Conservation (phyloP, 2,329 filamentous ascomycete genomes). For the Hypoxylon sp. region DNA sequence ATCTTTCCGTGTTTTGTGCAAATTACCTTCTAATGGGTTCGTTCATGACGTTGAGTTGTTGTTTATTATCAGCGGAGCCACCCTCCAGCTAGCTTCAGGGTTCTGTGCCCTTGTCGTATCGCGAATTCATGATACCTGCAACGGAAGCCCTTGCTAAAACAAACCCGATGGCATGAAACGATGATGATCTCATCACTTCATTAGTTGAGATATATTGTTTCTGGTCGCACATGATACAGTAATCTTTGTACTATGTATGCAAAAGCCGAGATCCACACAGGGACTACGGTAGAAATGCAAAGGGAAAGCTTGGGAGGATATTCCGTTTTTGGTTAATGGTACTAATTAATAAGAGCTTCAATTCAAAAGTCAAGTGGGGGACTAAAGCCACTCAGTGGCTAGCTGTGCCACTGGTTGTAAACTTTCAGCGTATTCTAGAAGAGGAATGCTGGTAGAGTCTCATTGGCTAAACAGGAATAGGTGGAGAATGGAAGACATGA, state of each 20-base stretch:
- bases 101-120: constrained; percentile 28
- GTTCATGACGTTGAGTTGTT: constrained; percentile 9
- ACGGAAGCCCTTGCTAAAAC: constrained; percentile 1
- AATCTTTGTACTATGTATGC: constrained; percentile 24
- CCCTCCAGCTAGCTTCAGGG: constrained; percentile 8
- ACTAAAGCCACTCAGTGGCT: constrained; percentile 30
- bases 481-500: constrained; percentile 22
- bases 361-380: constrained; percentile 23
- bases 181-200: constrained; percentile 36
- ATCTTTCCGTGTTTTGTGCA: constrained; percentile 21
- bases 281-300: constrained; percentile 5
- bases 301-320: constrained; percentile 2
- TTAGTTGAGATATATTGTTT: constrained; percentile 22
- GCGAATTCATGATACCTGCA: background rate
- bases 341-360: constrained; percentile 10
- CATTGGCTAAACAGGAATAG: constrained; percentile 27
- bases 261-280: constrained; percentile 31
- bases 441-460: constrained; percentile 23
- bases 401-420: constrained; percentile 9
- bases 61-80: constrained; percentile 14
- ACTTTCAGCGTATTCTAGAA: constrained; percentile 40
- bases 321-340: constrained; percentile 31
- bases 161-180: constrained; percentile 23
- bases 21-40: constrained; percentile 8
- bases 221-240: constrained; percentile 35